Evolutionary conservation across 305 asterid genomes (phyloP).

Genomic region (Euphrasia arctica): DNA sequence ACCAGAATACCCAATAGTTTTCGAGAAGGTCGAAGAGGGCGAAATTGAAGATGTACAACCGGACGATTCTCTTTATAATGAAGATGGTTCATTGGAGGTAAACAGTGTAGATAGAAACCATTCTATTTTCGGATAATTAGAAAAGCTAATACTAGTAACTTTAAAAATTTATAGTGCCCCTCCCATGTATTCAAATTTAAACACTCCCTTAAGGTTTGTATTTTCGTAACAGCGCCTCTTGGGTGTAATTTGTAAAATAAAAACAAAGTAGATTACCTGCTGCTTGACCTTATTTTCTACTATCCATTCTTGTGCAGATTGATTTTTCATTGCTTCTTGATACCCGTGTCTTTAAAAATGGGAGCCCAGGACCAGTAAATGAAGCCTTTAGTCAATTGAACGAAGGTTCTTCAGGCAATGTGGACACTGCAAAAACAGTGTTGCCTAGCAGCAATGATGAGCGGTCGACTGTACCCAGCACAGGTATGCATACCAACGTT

Average conservation of each 20-base stretch:
- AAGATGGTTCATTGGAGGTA: slow-evolving; percentile 93
- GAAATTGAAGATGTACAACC: slow-evolving; percentile 45
- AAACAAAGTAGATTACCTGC: neutral
- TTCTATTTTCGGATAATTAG: neutral
- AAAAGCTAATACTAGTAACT: neutral
- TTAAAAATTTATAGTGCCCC: neutral
- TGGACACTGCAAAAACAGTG: slow-evolving; percentile 30
- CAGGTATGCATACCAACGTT: slow-evolving; percentile 36
- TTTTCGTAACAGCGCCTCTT: neutral
- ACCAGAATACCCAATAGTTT: slow-evolving; percentile 59
- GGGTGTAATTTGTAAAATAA: slow-evolving; percentile 3
- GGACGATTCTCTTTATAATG: slow-evolving; percentile 54
- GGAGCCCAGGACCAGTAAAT: slow-evolving; percentile 36
- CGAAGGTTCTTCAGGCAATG: slow-evolving; percentile 37
- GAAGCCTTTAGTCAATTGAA: slow-evolving; percentile 25
- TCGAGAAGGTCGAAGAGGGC: slow-evolving; percentile 41
- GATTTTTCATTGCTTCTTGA: slow-evolving; percentile 70
- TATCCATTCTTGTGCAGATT: slow-evolving; percentile 47
- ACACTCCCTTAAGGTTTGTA: neutral
- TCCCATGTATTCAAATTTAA: neutral
- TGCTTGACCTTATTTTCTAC: slow-evolving; percentile 24
- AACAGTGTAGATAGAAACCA: slow-evolving; percentile 9
- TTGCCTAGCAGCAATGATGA: slow-evolving; percentile 35
- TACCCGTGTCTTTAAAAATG: slow-evolving; percentile 50
- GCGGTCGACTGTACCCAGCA: slow-evolving; percentile 29